phyloP scores from a whole-genome alignment of 1,284 basidiomycete species.

The Apiotrichum brassicae region DNA sequence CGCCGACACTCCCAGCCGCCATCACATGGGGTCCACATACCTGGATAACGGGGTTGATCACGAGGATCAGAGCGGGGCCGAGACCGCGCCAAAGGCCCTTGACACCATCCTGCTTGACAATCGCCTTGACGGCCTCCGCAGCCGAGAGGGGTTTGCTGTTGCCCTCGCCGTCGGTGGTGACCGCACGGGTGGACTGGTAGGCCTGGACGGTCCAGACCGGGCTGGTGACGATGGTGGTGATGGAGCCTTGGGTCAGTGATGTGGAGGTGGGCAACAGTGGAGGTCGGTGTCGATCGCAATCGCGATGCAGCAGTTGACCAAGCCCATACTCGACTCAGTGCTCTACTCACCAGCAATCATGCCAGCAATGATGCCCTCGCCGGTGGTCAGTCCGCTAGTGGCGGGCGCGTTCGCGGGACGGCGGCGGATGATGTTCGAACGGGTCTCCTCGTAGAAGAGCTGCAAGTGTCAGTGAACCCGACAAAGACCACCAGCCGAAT shows the following conservation, averaged over 20 bases:
- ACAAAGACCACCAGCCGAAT: no score
- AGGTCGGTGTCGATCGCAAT: neutral
- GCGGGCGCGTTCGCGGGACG: constrained; percentile 36
- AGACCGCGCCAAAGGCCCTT: constrained; percentile 90
- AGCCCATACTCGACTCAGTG: no score
- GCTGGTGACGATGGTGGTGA: constrained; percentile 85
- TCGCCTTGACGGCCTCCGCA: constrained; percentile 62
- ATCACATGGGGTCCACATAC: no score
- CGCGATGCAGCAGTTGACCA: neutral
- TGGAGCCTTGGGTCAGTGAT: constrained; percentile 60
- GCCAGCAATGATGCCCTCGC: constrained; percentile 85
- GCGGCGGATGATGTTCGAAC: constrained; percentile 47
- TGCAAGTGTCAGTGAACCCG: constrained; percentile 7
- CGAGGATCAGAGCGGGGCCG: constrained; percentile 85
- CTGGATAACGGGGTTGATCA: constrained; percentile 88
- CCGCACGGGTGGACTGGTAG: constrained; percentile 66
- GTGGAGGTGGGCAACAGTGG: neutral
- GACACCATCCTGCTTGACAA: constrained; percentile 70
- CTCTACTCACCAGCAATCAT: constrained; percentile 65
- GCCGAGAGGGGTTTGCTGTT: constrained; percentile 55
- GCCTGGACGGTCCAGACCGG: constrained; percentile 96
- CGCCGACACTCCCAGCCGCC: no score
- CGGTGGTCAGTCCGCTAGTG: constrained; percentile 65
- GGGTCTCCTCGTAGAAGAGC: constrained; percentile 52
- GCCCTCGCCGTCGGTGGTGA: constrained; percentile 16